Conservation (phyloP, 805 yeast genomes). For the Cyberlindnera euphorbiiphila region DNA sequence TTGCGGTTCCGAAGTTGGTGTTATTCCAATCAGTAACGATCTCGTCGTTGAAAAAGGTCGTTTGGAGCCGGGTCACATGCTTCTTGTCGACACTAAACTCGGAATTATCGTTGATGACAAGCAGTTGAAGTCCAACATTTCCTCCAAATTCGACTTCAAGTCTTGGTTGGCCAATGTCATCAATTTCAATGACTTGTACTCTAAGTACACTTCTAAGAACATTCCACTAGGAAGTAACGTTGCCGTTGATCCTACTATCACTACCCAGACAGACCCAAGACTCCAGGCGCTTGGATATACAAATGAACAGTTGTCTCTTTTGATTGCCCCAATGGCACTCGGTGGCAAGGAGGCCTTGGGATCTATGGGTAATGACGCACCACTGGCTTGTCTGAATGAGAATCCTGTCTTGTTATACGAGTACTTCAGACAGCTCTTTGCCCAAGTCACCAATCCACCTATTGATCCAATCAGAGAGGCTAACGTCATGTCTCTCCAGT, state of each 20-base stretch:
- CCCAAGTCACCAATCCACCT: constrained; percentile 98
- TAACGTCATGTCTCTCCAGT: constrained; percentile 94
- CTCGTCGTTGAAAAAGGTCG: constrained; percentile 87
- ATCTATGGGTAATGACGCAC: constrained; percentile 97
- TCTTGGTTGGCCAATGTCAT: constrained; percentile 89
- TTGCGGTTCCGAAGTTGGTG: constrained; percentile 98
- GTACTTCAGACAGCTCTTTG: constrained; percentile 92
- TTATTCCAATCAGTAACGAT: constrained; percentile 81
- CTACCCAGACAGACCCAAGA: constrained; percentile 74
- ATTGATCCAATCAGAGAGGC: constrained; percentile 97
- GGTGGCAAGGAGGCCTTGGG: constrained; percentile 94
- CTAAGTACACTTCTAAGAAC: constrained; percentile 41
- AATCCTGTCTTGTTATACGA: constrained; percentile 90
- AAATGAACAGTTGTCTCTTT: constrained; percentile 81
- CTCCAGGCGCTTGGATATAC: constrained; percentile 88
- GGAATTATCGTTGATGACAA: constrained; percentile 93
- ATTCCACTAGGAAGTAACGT: constrained; percentile 18
- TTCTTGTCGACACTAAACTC: constrained; percentile 87
- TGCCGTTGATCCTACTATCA: constrained; percentile 29
- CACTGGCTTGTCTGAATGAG: constrained; percentile 89
- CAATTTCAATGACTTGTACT: constrained; percentile 70
- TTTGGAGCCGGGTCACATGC: constrained; percentile 93
- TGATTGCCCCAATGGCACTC: constrained; percentile 90
- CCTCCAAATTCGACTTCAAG: constrained; percentile 85
- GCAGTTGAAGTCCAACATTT: constrained; percentile 75